These are phyloP conservation scores for Glebionis coronaria DNA, from an alignment of 129 eudicot genomes.

Conservation along the genomic window DNA sequence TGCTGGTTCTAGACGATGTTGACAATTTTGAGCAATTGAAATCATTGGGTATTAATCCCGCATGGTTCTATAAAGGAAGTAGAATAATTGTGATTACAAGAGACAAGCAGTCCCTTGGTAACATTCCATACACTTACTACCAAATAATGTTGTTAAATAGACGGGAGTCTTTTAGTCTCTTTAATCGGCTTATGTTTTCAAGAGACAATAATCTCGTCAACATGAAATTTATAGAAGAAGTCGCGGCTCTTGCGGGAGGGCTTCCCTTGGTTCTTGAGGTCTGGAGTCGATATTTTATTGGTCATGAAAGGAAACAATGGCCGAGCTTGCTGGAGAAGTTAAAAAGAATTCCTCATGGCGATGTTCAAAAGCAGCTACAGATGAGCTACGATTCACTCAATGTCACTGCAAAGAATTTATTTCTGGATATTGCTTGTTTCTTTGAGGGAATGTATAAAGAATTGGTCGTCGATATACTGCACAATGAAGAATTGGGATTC, in stretches of 20 bases:
- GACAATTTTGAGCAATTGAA: conserved; percentile 24
- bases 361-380: conserved; percentile 23
- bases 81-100: conserved; percentile 35
- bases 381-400: conserved; percentile 26
- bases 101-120: conserved; percentile 3
- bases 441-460: no score
- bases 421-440: conserved; percentile 21
- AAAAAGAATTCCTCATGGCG: conserved; percentile 21
- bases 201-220: neutral
- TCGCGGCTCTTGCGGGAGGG: conserved; percentile 19
- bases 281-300: conserved; percentile 24
- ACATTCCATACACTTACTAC: neutral
- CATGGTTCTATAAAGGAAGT: conserved; percentile 24
- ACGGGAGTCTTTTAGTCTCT: conserved; percentile 28
- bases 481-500: no score
- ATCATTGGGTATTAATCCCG: conserved; percentile 6
- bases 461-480: no score
- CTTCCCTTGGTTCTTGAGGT: conserved; percentile 29
- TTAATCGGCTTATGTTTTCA: conserved; percentile 13
- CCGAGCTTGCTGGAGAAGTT: conserved; percentile 4
- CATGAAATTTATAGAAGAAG: conserved; percentile 2
- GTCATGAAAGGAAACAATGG: conserved; percentile 16
- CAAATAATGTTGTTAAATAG: neutral
- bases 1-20: conserved; percentile 32
- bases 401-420: conserved; percentile 12